Conservation (phyloP, 192 early-diverging fungal genomes). For the Allomyces javanicus region DNA sequence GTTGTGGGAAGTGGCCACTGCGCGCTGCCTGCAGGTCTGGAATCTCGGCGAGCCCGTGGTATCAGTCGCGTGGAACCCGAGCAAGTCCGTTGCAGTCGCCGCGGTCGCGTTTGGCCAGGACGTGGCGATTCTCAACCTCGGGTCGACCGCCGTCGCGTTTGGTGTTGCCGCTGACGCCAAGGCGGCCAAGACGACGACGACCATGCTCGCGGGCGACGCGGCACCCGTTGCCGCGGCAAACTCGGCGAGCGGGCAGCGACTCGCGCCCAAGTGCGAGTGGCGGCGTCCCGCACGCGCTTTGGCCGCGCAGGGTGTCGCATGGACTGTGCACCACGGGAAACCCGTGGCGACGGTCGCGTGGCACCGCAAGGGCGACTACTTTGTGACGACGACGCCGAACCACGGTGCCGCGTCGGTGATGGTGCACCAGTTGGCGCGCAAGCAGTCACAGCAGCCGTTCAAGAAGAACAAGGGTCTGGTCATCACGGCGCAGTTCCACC, state of each 20-base stretch:
- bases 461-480: conserved; percentile 71
- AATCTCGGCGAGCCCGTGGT: conserved; percentile 45
- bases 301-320: conserved; percentile 6
- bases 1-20: conserved; percentile 80
- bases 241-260: conserved; percentile 1
- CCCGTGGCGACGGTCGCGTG: conserved; percentile 65
- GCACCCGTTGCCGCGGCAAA: neutral
- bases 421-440: conserved; percentile 80
- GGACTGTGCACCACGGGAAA: conserved; percentile 24
- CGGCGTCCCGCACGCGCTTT: conserved; percentile 8
- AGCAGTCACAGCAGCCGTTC: conserved; percentile 81
- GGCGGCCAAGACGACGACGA: conserved; percentile 8
- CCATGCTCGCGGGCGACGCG: conserved; percentile 11
- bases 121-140: conserved; percentile 21
- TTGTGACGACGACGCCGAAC: conserved; percentile 66
- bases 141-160: neutral
- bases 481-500: conserved; percentile 81
- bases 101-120: conserved; percentile 46
- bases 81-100: conserved; percentile 49
- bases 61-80: conserved; percentile 78
- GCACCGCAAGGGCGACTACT: conserved; percentile 95
- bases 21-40: conserved; percentile 65
- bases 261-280: conserved; percentile 8
- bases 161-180: neutral
- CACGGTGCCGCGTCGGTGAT: conserved; percentile 51